Percentiles rank a stretch among this genome's conserved stretches.
Evolutionary conservation across 148 eudicot species (phyloP).

Genomic region (Camellia granthamiana): DNA sequence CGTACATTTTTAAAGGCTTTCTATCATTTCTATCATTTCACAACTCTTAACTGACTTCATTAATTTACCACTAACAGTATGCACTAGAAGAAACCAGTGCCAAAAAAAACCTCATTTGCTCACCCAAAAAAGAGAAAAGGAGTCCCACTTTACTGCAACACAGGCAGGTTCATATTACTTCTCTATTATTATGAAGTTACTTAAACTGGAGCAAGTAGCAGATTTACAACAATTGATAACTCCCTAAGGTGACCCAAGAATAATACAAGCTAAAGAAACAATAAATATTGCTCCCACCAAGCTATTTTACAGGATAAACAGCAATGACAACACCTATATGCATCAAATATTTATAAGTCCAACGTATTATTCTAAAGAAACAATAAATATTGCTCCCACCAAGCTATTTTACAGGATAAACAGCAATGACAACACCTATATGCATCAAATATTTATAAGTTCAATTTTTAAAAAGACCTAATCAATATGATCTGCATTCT

Average conservation of each 20-base stretch:
- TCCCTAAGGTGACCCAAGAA: background rate
- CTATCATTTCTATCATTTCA: background rate
- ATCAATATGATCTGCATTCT: background rate
- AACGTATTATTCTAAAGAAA: too few relatives aligned
- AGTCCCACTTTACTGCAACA: background rate
- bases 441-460: background rate
- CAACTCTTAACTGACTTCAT: background rate
- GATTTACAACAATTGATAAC: background rate
- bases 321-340: background rate
- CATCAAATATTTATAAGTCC: background rate
- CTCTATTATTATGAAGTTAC: background rate
- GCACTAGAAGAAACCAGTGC: background rate
- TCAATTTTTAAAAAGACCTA: background rate
- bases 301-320: background rate
- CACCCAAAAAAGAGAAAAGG: background rate
- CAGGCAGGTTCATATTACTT: background rate
- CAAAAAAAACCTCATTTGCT: too few relatives aligned
- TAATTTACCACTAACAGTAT: background rate
- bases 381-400: background rate
- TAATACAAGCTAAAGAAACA: background rate
- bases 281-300: background rate
- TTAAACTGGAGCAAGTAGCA: slow-evolving; percentile 1
- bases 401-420: background rate
- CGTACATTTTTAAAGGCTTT: background rate
- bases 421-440: background rate